Base-by-base conservation (phyloP, 768 basidiomycete genomes). In the Termitomyces sp. region DNA sequence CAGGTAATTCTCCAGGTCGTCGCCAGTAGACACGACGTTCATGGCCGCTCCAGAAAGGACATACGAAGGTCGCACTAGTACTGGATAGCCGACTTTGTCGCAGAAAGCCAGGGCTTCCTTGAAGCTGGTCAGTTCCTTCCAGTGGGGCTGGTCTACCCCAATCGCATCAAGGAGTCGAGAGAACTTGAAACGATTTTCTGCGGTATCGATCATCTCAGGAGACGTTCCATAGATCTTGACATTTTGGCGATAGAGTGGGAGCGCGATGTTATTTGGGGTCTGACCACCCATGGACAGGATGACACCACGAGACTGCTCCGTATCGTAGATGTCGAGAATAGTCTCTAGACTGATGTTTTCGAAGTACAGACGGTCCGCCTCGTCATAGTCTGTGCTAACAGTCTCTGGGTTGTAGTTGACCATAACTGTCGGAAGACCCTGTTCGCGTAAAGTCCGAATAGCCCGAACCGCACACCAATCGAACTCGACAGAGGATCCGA, bases 321-420 rank as follows among this genome's bases (percentile, higher is more conserved):
- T 77, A 66, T 99, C 95, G 72, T 98, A 98, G 67, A 99, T 95
- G 70, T 99, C 96, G 42, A 99, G 80, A 59, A 99, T 93, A 2
- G 94, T 90, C 76, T 99, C 96, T 68, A 98, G 75, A 65, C 89
- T 89, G 80, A 99, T 98, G 71, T 96, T 98, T 76, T 99, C 97
- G 72, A 99, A 99, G 80, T 98, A 99, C 30, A 99, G 81, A 31
- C 95, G 85, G 70, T 99, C 96, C 30, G 96, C 96, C 69, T 98
- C 96, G 75, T 98, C 97, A 74, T 98, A 98, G 73, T 98, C 96
- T 34, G 97, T 98, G 68, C 91, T 94, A 72, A 99, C 97, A 1
- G 97, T 99, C 77, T 98, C 96, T 15, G 96, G 97, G 73, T 99
- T 98, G 76, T 98, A 98, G 77, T 99, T 98, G 77, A 98, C 91